A percentile compares a stretch with the other conserved stretches of the same genome.
Conservation (phyloP, 2,329 filamentous ascomycete genomes). For the Teratosphaeriaceae sp. region DNA sequence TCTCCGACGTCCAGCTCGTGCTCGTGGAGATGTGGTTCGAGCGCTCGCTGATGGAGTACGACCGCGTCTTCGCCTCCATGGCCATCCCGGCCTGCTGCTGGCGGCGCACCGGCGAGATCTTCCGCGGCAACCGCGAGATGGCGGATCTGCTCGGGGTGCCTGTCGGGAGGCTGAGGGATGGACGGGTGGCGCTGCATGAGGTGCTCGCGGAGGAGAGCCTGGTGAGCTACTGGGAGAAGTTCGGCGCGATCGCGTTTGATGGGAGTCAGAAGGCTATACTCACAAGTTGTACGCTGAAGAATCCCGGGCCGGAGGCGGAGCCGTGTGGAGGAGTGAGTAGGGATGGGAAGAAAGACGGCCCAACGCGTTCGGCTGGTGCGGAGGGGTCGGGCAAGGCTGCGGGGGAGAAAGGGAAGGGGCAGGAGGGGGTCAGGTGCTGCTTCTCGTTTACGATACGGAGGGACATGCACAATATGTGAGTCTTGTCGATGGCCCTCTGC, state of each 20-base stretch:
- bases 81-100: constrained; percentile 96
- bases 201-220: constrained; percentile 92
- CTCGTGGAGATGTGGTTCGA: constrained; percentile 99
- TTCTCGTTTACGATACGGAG: constrained; percentile 96
- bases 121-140: constrained; percentile 97
- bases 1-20: constrained; percentile 91
- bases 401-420: constrained; percentile 44
- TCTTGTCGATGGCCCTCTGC: constrained; percentile 14
- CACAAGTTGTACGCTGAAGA: constrained; percentile 87
- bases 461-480: constrained; percentile 95
- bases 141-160: constrained; percentile 90
- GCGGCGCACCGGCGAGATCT: constrained; percentile 94
- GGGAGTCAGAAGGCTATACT: constrained; percentile 88
- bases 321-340: neutral
- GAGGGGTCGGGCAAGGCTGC: constrained; percentile 3
- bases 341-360: neutral
- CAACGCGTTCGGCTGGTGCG: constrained; percentile 36
- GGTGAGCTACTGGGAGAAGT: constrained; percentile 98
- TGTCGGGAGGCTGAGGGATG: constrained; percentile 84
- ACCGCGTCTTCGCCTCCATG: constrained; percentile 98
- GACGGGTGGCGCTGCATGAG: constrained; percentile 90
- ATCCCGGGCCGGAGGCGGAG: constrained; percentile 50
- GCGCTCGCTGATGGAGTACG: constrained; percentile 91
- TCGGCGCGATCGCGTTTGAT: constrained; percentile 95
- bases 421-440: constrained; percentile 71